Conservation (phyloP, 495 filamentous ascomycete species). For the Geopyxis carbonaria region DNA sequence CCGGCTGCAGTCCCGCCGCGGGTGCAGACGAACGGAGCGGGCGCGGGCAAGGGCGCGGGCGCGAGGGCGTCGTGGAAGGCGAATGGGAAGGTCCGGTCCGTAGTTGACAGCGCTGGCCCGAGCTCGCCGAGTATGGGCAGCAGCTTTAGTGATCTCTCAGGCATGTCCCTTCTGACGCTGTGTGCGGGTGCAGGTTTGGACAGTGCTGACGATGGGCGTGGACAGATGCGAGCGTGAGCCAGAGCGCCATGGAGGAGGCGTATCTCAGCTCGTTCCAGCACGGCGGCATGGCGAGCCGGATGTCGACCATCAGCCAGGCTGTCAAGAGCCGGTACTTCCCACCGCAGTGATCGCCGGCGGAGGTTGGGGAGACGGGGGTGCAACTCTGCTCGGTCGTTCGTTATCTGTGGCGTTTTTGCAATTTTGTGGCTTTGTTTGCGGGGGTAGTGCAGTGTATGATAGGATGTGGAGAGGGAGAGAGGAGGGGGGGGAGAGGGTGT, state of each 20-base stretch:
- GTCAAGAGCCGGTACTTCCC: slow-evolving; percentile 23
- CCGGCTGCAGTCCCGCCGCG: too few species aligned
- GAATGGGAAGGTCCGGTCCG: too few species aligned
- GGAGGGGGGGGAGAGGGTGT: too few species aligned
- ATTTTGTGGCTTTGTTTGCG: too few species aligned
- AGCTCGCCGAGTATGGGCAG: slow-evolving; percentile 86
- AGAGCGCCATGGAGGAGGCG: slow-evolving; percentile 87
- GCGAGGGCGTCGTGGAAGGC: too few species aligned
- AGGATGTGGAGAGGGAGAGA: too few species aligned
- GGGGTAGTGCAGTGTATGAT: too few species aligned
- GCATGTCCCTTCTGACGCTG: slow-evolving; percentile 31
- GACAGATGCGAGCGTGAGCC: slow-evolving; percentile 78
- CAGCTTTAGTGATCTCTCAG: slow-evolving; percentile 92
- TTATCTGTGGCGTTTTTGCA: too few species aligned
- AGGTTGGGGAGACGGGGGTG: too few species aligned
- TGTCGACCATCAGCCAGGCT: slow-evolving; percentile 63
- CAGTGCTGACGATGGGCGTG: not conserved
- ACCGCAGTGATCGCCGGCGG: slow-evolving; percentile 7
- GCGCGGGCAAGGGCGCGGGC: too few species aligned
- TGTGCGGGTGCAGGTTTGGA: slow-evolving; percentile 6
- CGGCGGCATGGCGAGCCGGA: slow-evolving; percentile 58
- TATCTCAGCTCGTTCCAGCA: slow-evolving; percentile 81
- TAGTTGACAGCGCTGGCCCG: slow-evolving; percentile 16
- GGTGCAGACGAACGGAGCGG: too few species aligned
- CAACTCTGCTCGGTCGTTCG: too few species aligned